Percentiles rank a stretch among this genome's conserved stretches.
phyloP scores from a whole-genome alignment of 768 basidiomycete species.

The Lentinula aciculospora region DNA sequence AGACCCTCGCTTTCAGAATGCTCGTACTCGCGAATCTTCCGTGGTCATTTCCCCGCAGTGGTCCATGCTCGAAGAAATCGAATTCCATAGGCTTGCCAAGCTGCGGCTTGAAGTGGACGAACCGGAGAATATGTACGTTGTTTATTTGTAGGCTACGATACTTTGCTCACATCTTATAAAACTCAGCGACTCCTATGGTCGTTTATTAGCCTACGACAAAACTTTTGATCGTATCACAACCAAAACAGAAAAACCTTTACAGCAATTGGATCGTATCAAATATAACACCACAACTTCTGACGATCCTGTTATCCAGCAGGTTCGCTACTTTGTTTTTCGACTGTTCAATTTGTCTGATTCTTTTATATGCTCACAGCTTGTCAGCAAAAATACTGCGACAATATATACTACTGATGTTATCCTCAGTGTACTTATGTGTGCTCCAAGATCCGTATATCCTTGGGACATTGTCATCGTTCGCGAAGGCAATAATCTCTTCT shows the following conservation, averaged over 20 bases:
- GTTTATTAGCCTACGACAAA: conserved; percentile 90
- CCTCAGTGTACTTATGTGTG: conserved; percentile 92
- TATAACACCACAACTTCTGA: conserved; percentile 98
- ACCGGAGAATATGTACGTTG: conserved; percentile 78
- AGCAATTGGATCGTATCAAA: conserved; percentile 89
- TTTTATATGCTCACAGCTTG: conserved; percentile 48
- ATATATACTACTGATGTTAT: conserved; percentile 96
- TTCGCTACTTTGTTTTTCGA: conserved; percentile 21
- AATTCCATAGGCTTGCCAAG: conserved; percentile 89
- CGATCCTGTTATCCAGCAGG: conserved; percentile 94
- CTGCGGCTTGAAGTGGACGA: conserved; percentile 92
- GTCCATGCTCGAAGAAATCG: conserved; percentile 96
- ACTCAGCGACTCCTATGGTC: conserved; percentile 77
- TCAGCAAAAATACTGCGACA: conserved; percentile 71
- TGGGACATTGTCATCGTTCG: conserved; percentile 98
- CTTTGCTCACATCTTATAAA: conserved; percentile 6
- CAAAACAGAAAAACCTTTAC: conserved; percentile 85
- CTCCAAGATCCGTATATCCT: conserved; percentile 91
- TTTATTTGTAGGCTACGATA: not conserved
- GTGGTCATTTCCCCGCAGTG: conserved; percentile 90
- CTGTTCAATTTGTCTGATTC: conserved; percentile 1
- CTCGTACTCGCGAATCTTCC: conserved; percentile 85
- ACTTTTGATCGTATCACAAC: conserved; percentile 93
- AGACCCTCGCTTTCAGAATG: conserved; percentile 40
- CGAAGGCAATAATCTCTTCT: conserved; percentile 88